These are phyloP conservation scores for Phyllosticta citrichinensis DNA, from an alignment of 2,329 filamentous ascomycete species.

Conservation along the genomic window DNA sequence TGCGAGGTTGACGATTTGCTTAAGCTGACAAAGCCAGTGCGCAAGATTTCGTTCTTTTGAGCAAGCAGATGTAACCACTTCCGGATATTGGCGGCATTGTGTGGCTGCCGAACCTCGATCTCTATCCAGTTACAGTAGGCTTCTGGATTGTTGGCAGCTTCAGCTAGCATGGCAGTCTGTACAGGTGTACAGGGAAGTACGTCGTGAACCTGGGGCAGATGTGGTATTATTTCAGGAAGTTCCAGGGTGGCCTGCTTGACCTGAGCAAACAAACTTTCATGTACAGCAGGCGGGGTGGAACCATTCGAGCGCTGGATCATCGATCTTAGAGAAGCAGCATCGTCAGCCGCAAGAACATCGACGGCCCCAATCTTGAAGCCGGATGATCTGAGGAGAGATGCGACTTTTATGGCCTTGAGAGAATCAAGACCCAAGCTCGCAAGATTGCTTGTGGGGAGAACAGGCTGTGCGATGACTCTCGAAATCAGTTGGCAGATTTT, in stretches of 20 bases:
- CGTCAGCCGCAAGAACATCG: slow-evolving; percentile 51
- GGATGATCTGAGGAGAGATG: slow-evolving; percentile 50
- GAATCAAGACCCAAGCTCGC: slow-evolving; percentile 56
- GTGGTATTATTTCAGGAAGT: slow-evolving; percentile 12
- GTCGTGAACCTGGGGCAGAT: slow-evolving; percentile 20
- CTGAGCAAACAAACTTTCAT: not conserved
- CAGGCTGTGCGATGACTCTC: slow-evolving; percentile 30
- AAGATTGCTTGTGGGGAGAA: slow-evolving; percentile 36
- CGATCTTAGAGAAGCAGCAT: slow-evolving; percentile 12
- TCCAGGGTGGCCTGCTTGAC: slow-evolving; percentile 6
- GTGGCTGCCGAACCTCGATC: slow-evolving; percentile 35
- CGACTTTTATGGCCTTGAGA: slow-evolving; percentile 50
- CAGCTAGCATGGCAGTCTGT: slow-evolving; percentile 70
- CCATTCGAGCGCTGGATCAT: not conserved
- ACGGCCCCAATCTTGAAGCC: slow-evolving; percentile 49
- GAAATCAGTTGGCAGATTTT: slow-evolving; percentile 35
- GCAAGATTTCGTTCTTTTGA: slow-evolving; percentile 52
- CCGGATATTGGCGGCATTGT: slow-evolving; percentile 30
- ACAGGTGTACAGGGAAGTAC: slow-evolving; percentile 58
- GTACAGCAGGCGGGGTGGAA: not conserved
- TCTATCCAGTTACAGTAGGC: slow-evolving; percentile 74
- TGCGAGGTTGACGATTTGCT: slow-evolving; percentile 36
- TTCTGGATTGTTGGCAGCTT: slow-evolving; percentile 50
- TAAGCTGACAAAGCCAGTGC: slow-evolving; percentile 60
- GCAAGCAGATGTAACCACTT: slow-evolving; percentile 19